Base-by-base conservation (phyloP, 2,329 filamentous ascomycete genomes). In the Lachnellula subtilissima region DNA sequence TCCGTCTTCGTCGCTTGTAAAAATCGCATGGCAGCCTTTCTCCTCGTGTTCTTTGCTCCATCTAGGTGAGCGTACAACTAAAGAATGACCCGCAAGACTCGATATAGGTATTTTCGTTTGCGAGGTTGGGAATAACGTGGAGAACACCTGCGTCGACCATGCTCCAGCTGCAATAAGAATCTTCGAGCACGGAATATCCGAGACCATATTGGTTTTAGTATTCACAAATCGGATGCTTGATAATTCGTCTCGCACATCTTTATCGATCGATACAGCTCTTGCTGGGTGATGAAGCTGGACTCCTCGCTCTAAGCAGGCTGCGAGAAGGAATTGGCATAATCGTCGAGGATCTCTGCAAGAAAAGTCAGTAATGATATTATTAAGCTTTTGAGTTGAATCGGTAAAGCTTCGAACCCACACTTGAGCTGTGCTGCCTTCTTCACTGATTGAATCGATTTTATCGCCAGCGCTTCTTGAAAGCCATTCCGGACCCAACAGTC, bases 111-210 rank as follows among this genome's bases (percentile, higher is more conserved):
- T 72, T 11, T 73, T 69, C 1, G 78, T 65, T 2, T 65, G 66
- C 1, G 85, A 78, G 0, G 70, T 65, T 0, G 82, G 82, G 65
- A 93, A 92, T 15, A 93, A 78, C 0, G 75, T 72, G 2, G 72
- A 63, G 67, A 90, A 87, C n/a, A 89, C 82, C 35, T 73, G 71
- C 0, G 82, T 78, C 0, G 87, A 87, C 89, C 89, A 93, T 3
- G 84, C 80, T 3, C 89, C 89, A 0, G 87, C 81, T 0, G 86
- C 74, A 57, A 93, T 77, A 15, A 92, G 73, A 23, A 93, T 69
- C 11, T 81, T 80, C 0, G 79, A 82, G 65, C 87, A 89, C 0
- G 84, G 78, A 2, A 92, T 66, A 45, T 80, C 73, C 2, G 71
- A 74, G 64, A 79, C 76, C 7, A 70, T 71, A 14, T 74, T 75